Evolutionary conservation across 345 rosid genomes (phyloP), one percentile per base, ranked within the genome.

Genomic region (Dipteronia dyeriana): DNA sequence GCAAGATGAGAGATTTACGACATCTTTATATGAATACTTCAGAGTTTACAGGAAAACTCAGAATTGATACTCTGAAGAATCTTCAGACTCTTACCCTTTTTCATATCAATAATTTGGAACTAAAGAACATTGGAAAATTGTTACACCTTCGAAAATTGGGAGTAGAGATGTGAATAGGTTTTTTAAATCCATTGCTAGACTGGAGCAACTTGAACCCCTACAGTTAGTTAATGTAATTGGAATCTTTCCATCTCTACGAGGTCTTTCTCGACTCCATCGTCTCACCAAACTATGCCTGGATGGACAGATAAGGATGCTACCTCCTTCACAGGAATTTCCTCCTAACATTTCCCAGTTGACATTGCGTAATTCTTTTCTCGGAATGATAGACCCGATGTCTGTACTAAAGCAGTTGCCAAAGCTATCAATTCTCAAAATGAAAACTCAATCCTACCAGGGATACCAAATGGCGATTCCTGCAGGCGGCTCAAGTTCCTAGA

Each of bases 211-310:
- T 61, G 75, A 54, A 49, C 72, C 80, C 60, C 80, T 82, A 26
- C 25, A 65, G 23, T 73, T 76, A 3, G 1, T 63, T 38, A 23
- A 11, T 45, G 51, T 12, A 45, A 45, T 45, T 26, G 65, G 31
- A 43, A 8, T 41, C 41, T 38, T 76, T 43, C 73, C 31, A 54
- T 66, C 41, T 53, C 75, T 82, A 54, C 5, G 1, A 54, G 60
- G 60, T 5, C 20, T 54, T 5, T 54, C 60, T 14, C 19, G 17
- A 19, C 60, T 54, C 60, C 60, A 54, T 54, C 10, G 53, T 75
- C 70, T 81, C 85, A 67, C 80, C 75, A 64, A 82, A 68, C 25
- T 70, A 75, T 22, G 53, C 75, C 9, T 74, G 72, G 68, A 54
- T 1, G 60, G 60, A 14, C 51, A 69, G 63, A 71, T 77, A 59